These are phyloP conservation scores for Rhizophora apiculata DNA, from an alignment of 345 rosid genomes.

Conservation along the genomic window DNA sequence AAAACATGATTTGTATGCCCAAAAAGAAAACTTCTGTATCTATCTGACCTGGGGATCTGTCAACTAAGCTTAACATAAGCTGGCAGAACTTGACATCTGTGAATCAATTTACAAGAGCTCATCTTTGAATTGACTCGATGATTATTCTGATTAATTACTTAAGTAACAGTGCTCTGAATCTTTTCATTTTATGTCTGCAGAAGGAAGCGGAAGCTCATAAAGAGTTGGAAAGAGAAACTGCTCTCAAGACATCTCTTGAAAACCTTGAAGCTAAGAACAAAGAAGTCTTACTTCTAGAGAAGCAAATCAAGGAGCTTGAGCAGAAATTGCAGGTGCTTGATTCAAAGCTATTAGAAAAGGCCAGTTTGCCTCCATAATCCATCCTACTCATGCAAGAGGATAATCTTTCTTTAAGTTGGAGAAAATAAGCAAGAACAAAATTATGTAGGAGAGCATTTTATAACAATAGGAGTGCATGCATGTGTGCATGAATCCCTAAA, in stretches of 20 bases:
- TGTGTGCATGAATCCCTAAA: neutral
- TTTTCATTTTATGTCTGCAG: slow-evolving; percentile 8
- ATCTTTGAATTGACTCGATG: no score
- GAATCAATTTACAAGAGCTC: no score
- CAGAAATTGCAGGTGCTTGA: slow-evolving; percentile 60
- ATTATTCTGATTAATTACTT: neutral
- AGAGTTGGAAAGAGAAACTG: slow-evolving; percentile 51
- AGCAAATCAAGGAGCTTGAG: slow-evolving; percentile 60
- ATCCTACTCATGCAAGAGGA: neutral
- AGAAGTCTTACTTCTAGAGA: slow-evolving; percentile 44
- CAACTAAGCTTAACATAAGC: no score
- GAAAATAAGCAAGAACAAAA: neutral
- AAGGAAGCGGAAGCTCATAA: slow-evolving; percentile 55
- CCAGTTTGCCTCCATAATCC: slow-evolving; percentile 24
- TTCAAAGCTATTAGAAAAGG: slow-evolving; percentile 56
- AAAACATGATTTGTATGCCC: no score
- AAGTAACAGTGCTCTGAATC: neutral
- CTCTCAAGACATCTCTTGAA: slow-evolving; percentile 54
- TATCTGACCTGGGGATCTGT: no score
- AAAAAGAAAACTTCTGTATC: no score
- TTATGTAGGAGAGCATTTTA: neutral
- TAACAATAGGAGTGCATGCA: neutral
- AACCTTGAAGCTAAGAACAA: slow-evolving; percentile 66
- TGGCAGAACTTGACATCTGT: no score
- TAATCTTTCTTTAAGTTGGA: neutral